A percentile compares a stretch with the other conserved stretches of the same genome.
phyloP scores from a whole-genome alignment of 73 alveolate species.

The Paramecium caudatum region DNA sequence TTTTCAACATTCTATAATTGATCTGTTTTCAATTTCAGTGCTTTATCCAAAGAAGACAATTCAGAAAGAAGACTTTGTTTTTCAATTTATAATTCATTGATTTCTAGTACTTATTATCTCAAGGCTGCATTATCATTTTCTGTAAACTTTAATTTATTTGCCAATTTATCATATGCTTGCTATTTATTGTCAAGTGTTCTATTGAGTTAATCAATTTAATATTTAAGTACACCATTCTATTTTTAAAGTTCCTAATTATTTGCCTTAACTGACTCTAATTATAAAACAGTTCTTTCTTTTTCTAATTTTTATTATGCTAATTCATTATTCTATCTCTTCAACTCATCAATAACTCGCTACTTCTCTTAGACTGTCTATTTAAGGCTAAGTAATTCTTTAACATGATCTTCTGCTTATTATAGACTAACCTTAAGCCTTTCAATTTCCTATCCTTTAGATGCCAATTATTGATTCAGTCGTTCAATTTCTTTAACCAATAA shows the following conservation, averaged over 20 bases:
- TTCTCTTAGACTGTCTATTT: neutral
- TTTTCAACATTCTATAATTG: constrained; percentile 25
- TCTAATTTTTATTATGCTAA: neutral
- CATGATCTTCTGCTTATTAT: constrained; percentile 36
- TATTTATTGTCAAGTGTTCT: constrained; percentile 33
- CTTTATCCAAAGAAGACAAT: constrained; percentile 35
- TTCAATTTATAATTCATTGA: constrained; percentile 36
- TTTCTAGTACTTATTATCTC: constrained; percentile 11
- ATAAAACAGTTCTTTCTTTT: neutral
- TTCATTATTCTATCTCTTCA: constrained; percentile 31
- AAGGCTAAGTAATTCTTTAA: neutral
- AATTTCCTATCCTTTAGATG: constrained; percentile 31
- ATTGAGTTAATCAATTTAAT: constrained; percentile 24
- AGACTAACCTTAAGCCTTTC: constrained; percentile 18
- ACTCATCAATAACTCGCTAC: constrained; percentile 21
- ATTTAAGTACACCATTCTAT: neutral
- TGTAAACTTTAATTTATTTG: neutral
- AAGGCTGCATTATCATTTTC: constrained; percentile 3
- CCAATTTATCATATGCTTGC: constrained; percentile 19
- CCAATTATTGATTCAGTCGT: neutral
- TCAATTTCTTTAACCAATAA: constrained; percentile 18
- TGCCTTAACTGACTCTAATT: neutral
- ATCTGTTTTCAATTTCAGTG: neutral
- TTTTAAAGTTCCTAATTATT: neutral
- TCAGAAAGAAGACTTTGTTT: constrained; percentile 12